Evolutionary conservation across 2,329 filamentous ascomycete species (phyloP), one percentile per base, ranked within the genome.

Genomic region (Aureobasidium melanogenum): DNA sequence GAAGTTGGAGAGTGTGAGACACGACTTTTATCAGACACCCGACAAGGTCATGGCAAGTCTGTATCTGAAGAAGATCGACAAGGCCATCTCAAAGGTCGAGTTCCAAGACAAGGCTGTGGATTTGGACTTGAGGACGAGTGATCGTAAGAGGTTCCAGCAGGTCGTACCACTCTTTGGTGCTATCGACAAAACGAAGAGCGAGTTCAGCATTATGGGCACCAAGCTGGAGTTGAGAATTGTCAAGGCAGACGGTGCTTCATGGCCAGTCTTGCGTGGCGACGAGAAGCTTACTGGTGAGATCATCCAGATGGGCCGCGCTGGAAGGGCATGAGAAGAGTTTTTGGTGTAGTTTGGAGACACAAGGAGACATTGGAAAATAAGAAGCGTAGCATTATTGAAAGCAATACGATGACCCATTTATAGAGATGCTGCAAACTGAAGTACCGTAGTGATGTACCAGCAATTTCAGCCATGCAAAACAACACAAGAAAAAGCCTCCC

Each of bases 21-120:
- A 88, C 71, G 94, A 99, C 75, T 99, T 93, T 76, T 99, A 99
- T 77, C 94, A 99, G 75, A 97, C 94, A 1, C 80, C 88, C 2
- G 83, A 84, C 14, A 86, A 85, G 15, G 89, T 97, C 62, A 96
- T 95, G 66, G 92, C 89, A 2, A 94, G 89, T 9, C 88, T 97
- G 67, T 99, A 96, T 77, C 82, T 97, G 60, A 99, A 97, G 80
- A 97, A 97, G 79, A 96, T 99, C 69, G 85, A 92, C 76, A 95
- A 93, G 76, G 82, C 87, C 26, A 82, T 78, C 28, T 88, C 91
- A 56, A 87, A 83, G 66, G 82, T 97, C 48, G 79, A 82, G 26
- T 93, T 97, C 72, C 73, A 79, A 38, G 79, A 75, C 10, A 76
- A 81, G 51, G 78, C 83, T 50, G 75, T 97, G 55, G 80, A 82